Evolutionary conservation across 306 rosid species (phyloP).

Genomic region (Chamaecrista fasciculata): DNA sequence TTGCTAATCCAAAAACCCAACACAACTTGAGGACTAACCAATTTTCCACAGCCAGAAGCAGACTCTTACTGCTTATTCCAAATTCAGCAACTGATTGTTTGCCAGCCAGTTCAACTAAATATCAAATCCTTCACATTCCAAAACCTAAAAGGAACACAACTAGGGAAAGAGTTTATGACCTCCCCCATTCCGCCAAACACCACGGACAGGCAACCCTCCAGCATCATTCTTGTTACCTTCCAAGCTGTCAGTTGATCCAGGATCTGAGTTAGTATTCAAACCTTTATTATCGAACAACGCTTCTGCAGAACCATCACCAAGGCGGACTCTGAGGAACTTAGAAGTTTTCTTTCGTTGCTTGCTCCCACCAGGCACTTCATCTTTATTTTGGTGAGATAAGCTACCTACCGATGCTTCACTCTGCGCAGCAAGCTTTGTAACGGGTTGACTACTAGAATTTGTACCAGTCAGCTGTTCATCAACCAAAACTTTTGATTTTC

Average conservation of each 20-base stretch:
- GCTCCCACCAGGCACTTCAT: constrained; percentile 61
- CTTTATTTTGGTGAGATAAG: constrained; percentile 45
- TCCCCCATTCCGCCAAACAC: constrained; percentile 85
- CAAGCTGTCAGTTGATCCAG: constrained; percentile 24
- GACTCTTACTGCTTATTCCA: not conserved
- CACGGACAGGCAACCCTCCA: constrained; percentile 70
- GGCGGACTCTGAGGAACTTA: constrained; percentile 69
- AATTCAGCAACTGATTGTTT: constrained; percentile 4
- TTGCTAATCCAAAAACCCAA: constrained; percentile 27
- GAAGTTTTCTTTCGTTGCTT: constrained; percentile 82
- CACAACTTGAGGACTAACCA: constrained; percentile 19
- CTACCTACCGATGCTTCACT: constrained; percentile 39
- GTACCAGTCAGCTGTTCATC: constrained; percentile 38
- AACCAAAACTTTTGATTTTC: constrained; percentile 43
- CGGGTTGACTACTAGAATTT: constrained; percentile 40
- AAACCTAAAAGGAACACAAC: not conserved
- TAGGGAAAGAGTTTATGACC: constrained; percentile 54
- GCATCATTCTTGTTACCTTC: constrained; percentile 36
- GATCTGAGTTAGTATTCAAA: constrained; percentile 38
- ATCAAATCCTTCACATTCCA: constrained; percentile 21
- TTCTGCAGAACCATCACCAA: constrained; percentile 74
- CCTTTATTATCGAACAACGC: constrained; percentile 46
- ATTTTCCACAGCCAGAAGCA: constrained; percentile 25
- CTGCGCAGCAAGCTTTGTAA: constrained; percentile 37
- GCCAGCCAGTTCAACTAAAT: constrained; percentile 17